A percentile compares a stretch with the other conserved stretches of the same genome.
These are phyloP conservation scores for Hyparrhenia diplandra DNA, from an alignment of 176 grass and related monocot genomes.

Conservation along the genomic window DNA sequence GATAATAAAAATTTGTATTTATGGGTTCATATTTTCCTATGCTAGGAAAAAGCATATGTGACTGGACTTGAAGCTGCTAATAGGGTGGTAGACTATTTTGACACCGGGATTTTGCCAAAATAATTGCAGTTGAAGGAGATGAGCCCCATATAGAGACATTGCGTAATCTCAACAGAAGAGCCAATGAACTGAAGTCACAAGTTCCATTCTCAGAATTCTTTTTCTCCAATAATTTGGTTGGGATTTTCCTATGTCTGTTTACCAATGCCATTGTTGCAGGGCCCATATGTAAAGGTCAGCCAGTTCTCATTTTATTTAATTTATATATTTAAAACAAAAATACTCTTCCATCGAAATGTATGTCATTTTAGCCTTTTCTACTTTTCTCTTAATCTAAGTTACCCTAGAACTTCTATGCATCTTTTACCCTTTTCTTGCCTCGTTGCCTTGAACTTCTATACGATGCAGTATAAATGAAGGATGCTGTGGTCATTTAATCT, in stretches of 20 bases:
- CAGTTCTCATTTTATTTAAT: slow-evolving; percentile 16
- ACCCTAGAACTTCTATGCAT: not conserved
- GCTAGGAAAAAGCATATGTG: slow-evolving; percentile 85
- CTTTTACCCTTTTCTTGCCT: not conserved
- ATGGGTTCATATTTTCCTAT: slow-evolving; percentile 25
- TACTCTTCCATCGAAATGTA: not conserved
- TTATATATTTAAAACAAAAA: not conserved
- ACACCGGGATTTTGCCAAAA: slow-evolving; percentile 77
- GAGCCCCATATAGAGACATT: slow-evolving; percentile 67
- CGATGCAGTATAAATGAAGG: too few relatives aligned
- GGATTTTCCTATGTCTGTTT: not conserved
- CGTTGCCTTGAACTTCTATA: too few relatives aligned
- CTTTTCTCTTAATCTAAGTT: not conserved
- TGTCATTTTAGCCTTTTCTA: not conserved
- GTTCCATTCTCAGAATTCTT: slow-evolving; percentile 64
- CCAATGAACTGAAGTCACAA: slow-evolving; percentile 59
- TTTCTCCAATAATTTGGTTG: slow-evolving; percentile 33
- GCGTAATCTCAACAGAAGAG: slow-evolving; percentile 59
- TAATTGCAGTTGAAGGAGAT: slow-evolving; percentile 79
- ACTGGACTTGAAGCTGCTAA: slow-evolving; percentile 90
- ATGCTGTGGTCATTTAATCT: too few relatives aligned
- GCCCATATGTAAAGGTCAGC: slow-evolving; percentile 14
- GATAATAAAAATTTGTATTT: slow-evolving; percentile 2
- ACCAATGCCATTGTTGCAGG: not conserved
- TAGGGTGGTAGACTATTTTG: slow-evolving; percentile 69